Evolutionary conservation across 2,329 filamentous ascomycete genomes (phyloP).

Genomic region (Penicillium sp.): DNA sequence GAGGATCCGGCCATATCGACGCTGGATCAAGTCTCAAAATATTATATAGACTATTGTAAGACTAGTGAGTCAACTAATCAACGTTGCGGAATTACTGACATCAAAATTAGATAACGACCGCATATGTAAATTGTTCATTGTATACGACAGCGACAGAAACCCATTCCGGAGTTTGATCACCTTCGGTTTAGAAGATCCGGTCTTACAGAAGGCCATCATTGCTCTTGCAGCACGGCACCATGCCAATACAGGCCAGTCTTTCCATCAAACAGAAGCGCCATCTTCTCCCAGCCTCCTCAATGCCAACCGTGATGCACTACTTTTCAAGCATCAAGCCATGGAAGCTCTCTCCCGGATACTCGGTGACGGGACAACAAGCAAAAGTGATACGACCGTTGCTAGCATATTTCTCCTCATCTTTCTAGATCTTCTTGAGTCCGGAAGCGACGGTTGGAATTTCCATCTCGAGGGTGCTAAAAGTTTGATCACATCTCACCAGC

Average conservation of each 20-base stretch:
- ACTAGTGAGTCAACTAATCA: too few relatives aligned
- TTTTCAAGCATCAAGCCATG: conserved; percentile 37
- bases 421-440: conserved; percentile 34
- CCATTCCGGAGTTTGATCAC: conserved; percentile 35
- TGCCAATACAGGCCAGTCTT: conserved; percentile 30
- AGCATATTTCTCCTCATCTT: conserved; percentile 37
- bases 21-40: conserved; percentile 18
- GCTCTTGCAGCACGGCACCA: conserved; percentile 38
- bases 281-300: conserved; percentile 12
- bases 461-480: conserved; percentile 35
- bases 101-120: conserved; percentile 30
- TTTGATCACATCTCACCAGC: conserved; percentile 23
- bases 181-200: conserved; percentile 28
- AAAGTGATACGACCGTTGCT: conserved; percentile 33
- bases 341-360: conserved; percentile 29
- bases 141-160: conserved; percentile 38
- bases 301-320: conserved; percentile 32
- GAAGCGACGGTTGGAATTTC: conserved; percentile 36
- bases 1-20: conserved; percentile 5
- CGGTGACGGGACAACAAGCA: conserved; percentile 3
- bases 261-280: conserved; percentile 14
- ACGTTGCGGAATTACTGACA: neutral
- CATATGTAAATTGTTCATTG: conserved; percentile 38
- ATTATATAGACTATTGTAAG: conserved; percentile 8
- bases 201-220: conserved; percentile 34